Base-by-base conservation (phyloP, 1,139 yeast species). In the Candida freyschussii region DNA sequence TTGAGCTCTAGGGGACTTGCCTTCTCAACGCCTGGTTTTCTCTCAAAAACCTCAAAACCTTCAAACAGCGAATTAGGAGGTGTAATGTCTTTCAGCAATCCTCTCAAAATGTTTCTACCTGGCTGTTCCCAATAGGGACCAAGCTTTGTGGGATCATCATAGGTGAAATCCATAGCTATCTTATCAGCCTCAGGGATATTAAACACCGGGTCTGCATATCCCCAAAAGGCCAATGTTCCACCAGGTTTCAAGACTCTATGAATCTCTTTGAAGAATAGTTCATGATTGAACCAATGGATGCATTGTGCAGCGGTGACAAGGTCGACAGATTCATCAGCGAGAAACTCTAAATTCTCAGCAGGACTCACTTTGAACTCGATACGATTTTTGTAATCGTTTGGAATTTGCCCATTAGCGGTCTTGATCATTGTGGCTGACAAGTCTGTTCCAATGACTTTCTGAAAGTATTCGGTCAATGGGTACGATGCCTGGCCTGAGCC, bases 401-500 rank as follows among this genome's bases (percentile, higher is more conserved):
- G 17, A 34, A 41, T 40, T 9, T 50, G 32, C 21, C 44, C 39
- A 6, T 45, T 52, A 14, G 83, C 83, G 33, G 66, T 60, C 1
- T 61, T 55, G 14, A 83, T 60, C 94, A 84, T 84, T 2, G 65
- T 65, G 3, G 50, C 47, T 0, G 89, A 78, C 5, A 78, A 65
- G 51, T 84, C 95, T 0, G 83, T 65, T 2, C 89, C 93, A 24
- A 73, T 56, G 3, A 77, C 79, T 12, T 60, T 53, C 35, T 74
- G 69, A 41, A 65, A 63, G 21, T 52, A 40, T 4, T 62, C 44
- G 2, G 68, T 45, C 33, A 82, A 56, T 23, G 75, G 70, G 38
- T 67, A 60, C 1, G 89, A 67, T 1, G 79, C 89, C 48, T 77
- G 78, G 0, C 95, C 95, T 0, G 95, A 75, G 1, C 95, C 95